A percentile compares a stretch with the other conserved stretches of the same genome.
Conservation (phyloP, 2,329 filamentous ascomycete genomes). For the Aspergillus proliferans region DNA sequence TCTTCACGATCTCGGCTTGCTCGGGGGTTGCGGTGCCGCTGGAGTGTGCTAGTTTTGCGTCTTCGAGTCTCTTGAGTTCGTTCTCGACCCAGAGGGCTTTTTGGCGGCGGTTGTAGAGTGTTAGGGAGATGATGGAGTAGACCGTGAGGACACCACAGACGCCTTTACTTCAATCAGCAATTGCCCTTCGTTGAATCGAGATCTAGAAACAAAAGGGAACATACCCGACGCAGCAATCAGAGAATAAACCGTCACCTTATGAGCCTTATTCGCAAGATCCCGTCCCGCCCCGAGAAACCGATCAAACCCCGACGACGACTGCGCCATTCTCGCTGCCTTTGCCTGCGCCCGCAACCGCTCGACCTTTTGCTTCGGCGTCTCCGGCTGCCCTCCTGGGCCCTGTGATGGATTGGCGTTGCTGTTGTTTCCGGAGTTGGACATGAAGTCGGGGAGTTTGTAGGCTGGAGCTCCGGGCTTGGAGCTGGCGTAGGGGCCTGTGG, state of each 20-base stretch:
- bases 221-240: constrained; percentile 58
- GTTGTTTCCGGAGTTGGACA: constrained; percentile 10
- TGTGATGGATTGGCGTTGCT: constrained; percentile 8
- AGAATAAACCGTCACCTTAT: constrained; percentile 54
- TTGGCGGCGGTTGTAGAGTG: constrained; percentile 62
- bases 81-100: constrained; percentile 55
- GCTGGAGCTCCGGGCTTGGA: constrained; percentile 30
- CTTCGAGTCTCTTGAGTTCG: constrained; percentile 36
- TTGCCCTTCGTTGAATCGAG: neutral
- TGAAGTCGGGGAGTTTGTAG: constrained; percentile 27
- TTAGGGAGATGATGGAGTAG: constrained; percentile 60
- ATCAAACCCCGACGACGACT: constrained; percentile 53
- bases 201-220: constrained; percentile 11
- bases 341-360: constrained; percentile 62
- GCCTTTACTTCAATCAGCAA: constrained; percentile 33
- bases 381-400: constrained; percentile 31
- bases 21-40: constrained; percentile 34
- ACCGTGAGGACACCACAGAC: constrained; percentile 55
- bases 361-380: constrained; percentile 65
- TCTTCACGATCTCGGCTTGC: constrained; percentile 39
- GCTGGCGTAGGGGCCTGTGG: constrained; percentile 44
- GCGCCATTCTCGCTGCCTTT: constrained; percentile 57
- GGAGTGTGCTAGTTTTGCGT: constrained; percentile 38
- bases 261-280: constrained; percentile 54
- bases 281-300: constrained; percentile 48